Base-by-base conservation (phyloP, 2,329 filamentous ascomycete genomes). In the Exophiala aquamarina region DNA sequence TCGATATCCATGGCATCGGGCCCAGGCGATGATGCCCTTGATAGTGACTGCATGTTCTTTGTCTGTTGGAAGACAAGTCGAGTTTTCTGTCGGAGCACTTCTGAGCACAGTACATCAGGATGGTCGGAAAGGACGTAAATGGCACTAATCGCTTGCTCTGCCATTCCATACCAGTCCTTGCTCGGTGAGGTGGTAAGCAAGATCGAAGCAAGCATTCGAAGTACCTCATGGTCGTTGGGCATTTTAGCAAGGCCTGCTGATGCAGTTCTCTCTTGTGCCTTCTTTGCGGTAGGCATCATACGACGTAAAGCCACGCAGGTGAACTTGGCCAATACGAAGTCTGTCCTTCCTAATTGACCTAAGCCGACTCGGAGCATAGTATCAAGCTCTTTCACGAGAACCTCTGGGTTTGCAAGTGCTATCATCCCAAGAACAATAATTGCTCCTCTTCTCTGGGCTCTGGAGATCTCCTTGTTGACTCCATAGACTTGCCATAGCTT, bases 401-500 rank as follows among this genome's bases (percentile, higher is more conserved):
- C 93, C 55, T 95, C 88, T 0, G 92, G 90, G 54, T 88, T 89
- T 2, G 94, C 93, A 2, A 93, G 84, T 3, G 92, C 91, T 43
- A 98, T 78, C 94, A 98, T 98, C 13, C 94, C 92, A 2, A 98
- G 76, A 5, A 97, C 88, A 55, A 98, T 97, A 64, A 98, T 97
- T 40, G 93, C 85, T 19, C 93, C 93, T 34, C 93, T 82, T 53
- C 93, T 81, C 67, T 97, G 93, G 2, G 84, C 92, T 60, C 84
- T 86, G 1, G 93, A 97, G 35, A 96, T 96, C 48, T 96, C 91
- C 52, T 88, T 84, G 63, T 95, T 91, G 35, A 96, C 86, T 31
- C 92, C 89, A 63, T 98, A 98, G 3, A 98, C 91, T 63, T 95
- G 90, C 93, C 94, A 98, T 4, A 98, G 75, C 72, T 97, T 98